These are phyloP conservation scores for Fistulinella cinereoalba DNA, from an alignment of 1,284 basidiomycete genomes.

Conservation along the genomic window DNA sequence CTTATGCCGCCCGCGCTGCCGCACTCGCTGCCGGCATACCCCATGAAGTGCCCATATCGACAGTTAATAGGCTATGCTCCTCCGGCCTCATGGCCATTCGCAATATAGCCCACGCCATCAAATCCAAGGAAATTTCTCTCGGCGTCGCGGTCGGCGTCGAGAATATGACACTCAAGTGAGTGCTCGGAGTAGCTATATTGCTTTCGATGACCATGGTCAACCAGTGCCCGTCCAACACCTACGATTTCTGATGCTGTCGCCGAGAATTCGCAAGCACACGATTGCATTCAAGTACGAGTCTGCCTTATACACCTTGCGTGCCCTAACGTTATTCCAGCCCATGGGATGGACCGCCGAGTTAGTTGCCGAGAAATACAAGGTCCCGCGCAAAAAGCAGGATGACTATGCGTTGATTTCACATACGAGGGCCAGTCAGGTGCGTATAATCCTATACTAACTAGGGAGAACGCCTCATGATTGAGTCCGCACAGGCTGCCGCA, in stretches of 20 bases:
- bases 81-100: constrained; percentile 86
- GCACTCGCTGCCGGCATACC: constrained; percentile 82
- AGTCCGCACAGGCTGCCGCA: constrained; percentile 48
- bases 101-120: constrained; percentile 75
- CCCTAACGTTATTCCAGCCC: constrained; percentile 49
- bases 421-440: constrained; percentile 66
- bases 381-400: constrained; percentile 78
- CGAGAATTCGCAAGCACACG: constrained; percentile 55
- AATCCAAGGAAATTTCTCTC: constrained; percentile 63
- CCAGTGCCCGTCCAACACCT: constrained; percentile 75
- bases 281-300: constrained; percentile 67
- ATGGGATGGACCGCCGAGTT: constrained; percentile 95
- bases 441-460: neutral
- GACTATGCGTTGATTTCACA: constrained; percentile 81
- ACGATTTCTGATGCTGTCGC: constrained; percentile 60
- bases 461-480: neutral
- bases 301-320: neutral
- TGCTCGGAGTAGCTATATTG: too few relatives aligned
- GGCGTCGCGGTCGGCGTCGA: constrained; percentile 82
- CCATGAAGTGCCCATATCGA: constrained; percentile 68
- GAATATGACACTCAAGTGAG: constrained; percentile 80
- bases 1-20: constrained; percentile 76
- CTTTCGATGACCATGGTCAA: too few relatives aligned
- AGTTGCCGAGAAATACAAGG: constrained; percentile 72
- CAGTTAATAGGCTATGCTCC: constrained; percentile 82